Evolutionary conservation across 2,329 filamentous ascomycete species (phyloP).

Genomic region (Pezicula rhizophila): DNA sequence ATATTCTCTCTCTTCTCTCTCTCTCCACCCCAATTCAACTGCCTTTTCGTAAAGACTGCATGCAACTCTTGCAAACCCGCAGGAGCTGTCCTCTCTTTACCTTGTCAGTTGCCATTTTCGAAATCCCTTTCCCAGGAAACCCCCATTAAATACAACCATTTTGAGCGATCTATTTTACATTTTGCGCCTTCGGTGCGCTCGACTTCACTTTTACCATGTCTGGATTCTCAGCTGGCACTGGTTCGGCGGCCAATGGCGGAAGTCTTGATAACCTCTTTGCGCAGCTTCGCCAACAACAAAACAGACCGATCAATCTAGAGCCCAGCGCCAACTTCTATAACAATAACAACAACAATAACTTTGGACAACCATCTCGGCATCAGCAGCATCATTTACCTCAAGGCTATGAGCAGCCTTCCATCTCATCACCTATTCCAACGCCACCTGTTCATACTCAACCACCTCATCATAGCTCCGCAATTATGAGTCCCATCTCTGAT

Average conservation of each 20-base stretch:
- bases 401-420: slow-evolving; percentile 47
- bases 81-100: background rate
- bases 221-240: slow-evolving; percentile 25
- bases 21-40: background rate
- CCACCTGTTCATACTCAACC: slow-evolving; percentile 46
- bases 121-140: background rate
- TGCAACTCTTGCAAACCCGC: background rate
- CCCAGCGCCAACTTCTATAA: slow-evolving; percentile 25
- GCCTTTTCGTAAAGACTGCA: background rate
- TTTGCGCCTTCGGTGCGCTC: slow-evolving; percentile 26
- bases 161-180: slow-evolving; percentile 16
- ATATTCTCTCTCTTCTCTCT: background rate
- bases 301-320: slow-evolving; percentile 20
- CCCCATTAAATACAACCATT: slow-evolving; percentile 1
- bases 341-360: slow-evolving; percentile 20
- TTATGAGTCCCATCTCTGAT: slow-evolving; percentile 49
- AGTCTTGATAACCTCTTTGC: slow-evolving; percentile 28
- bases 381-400: slow-evolving; percentile 19
- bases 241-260: slow-evolving; percentile 14
- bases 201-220: slow-evolving; percentile 25
- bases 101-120: background rate
- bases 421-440: slow-evolving; percentile 52
- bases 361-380: slow-evolving; percentile 17
- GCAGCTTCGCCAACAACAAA: slow-evolving; percentile 26
- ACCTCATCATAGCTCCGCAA: slow-evolving; percentile 49